A percentile compares a stretch with the other conserved stretches of the same genome.
Conservation (phyloP, 2,329 filamentous ascomycete genomes). For the Plenodomus biglobosus region DNA sequence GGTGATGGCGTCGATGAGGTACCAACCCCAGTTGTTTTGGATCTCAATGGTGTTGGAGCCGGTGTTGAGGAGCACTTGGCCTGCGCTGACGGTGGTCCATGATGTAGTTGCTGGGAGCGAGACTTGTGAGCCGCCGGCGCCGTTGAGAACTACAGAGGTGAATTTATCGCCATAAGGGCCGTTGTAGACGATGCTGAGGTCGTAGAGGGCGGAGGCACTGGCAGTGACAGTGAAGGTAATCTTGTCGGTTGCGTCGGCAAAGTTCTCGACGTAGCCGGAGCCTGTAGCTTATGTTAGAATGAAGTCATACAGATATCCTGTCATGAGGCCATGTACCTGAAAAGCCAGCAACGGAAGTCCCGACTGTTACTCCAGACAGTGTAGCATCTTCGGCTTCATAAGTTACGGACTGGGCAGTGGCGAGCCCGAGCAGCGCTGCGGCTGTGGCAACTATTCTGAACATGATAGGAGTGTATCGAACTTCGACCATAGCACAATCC, state of each 20-base stretch:
- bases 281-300: slow-evolving; percentile 32
- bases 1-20: slow-evolving; percentile 50
- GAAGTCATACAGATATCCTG: background rate
- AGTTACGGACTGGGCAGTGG: slow-evolving; percentile 21
- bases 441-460: background rate
- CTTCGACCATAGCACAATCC: background rate
- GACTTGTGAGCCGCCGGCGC: slow-evolving; percentile 48
- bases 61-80: slow-evolving; percentile 50
- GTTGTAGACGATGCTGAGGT: slow-evolving; percentile 50
- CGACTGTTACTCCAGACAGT: slow-evolving; percentile 47
- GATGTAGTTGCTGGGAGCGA: slow-evolving; percentile 43
- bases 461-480: background rate
- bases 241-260: slow-evolving; percentile 48
- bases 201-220: slow-evolving; percentile 45
- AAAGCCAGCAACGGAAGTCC: slow-evolving; percentile 46
- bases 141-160: slow-evolving; percentile 50
- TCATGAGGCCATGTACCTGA: slow-evolving; percentile 29
- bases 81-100: slow-evolving; percentile 47
- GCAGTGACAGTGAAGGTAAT: slow-evolving; percentile 49
- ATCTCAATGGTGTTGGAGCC: slow-evolving; percentile 52
- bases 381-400: slow-evolving; percentile 49
- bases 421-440: slow-evolving; percentile 6
- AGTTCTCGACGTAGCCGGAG: slow-evolving; percentile 52
- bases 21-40: slow-evolving; percentile 55
- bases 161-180: slow-evolving; percentile 53